Evolutionary conservation across 228 moss, liverwort and hornwort species (phyloP).

Genomic region (Sphagnum magellanicum): DNA sequence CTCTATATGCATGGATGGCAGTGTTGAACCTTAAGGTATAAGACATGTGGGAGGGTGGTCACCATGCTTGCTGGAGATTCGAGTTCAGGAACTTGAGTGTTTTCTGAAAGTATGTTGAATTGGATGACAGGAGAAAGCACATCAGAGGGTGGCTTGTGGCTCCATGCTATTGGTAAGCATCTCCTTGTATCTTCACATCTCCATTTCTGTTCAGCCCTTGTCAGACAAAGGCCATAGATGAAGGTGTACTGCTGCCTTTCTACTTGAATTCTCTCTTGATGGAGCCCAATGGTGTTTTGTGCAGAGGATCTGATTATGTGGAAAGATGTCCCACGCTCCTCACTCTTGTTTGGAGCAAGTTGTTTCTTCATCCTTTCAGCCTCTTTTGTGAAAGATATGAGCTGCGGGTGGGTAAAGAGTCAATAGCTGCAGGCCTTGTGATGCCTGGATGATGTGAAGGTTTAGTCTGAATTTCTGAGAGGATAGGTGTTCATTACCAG

Average conservation of each 20-base stretch:
- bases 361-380: constrained; percentile 86
- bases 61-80: too few relatives aligned
- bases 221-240: too few relatives aligned
- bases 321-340: constrained; percentile 80
- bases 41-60: too few relatives aligned
- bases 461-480: too few relatives aligned
- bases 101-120: not conserved
- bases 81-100: not conserved
- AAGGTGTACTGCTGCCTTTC: too few relatives aligned
- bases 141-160: not conserved
- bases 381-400: constrained; percentile 68
- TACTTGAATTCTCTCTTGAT: too few relatives aligned
- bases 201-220: too few relatives aligned
- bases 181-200: not conserved
- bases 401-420: constrained; percentile 57
- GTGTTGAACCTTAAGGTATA: too few relatives aligned
- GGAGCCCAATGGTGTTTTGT: not conserved
- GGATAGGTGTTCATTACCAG: too few relatives aligned
- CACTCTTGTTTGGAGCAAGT: constrained; percentile 85
- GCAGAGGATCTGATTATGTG: constrained; percentile 94
- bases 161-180: not conserved
- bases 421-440: too few relatives aligned
- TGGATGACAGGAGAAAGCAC: not conserved
- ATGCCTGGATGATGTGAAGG: too few relatives aligned
- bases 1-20: too few relatives aligned